phyloP scores from a whole-genome alignment of 2,329 filamentous ascomycete genomes.

The Talaromyces sp. region DNA sequence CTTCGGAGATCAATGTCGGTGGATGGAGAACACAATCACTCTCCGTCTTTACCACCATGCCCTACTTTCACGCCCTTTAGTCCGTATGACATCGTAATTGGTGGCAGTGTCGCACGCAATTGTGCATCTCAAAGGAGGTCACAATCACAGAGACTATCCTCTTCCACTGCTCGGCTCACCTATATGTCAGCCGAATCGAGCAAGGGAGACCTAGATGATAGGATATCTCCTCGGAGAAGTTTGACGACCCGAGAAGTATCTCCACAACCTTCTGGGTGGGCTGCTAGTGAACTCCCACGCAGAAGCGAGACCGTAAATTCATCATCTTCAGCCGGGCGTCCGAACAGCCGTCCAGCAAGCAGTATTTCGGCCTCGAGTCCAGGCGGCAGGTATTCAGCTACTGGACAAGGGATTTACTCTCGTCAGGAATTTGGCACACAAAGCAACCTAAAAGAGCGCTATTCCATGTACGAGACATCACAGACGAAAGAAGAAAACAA shows the following conservation, averaged over 20 bases:
- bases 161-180: constrained; percentile 22
- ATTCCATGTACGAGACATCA: constrained; percentile 12
- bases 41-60: constrained; percentile 28
- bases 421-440: constrained; percentile 11
- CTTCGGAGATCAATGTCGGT: constrained; percentile 20
- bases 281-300: constrained; percentile 19
- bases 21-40: constrained; percentile 23
- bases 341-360: constrained; percentile 7
- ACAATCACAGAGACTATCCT: constrained; percentile 14
- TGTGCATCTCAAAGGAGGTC: constrained; percentile 20
- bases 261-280: constrained; percentile 20
- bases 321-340: constrained; percentile 6
- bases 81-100: constrained; percentile 32
- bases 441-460: constrained; percentile 7
- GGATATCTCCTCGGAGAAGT: constrained; percentile 27
- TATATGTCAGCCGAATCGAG: constrained; percentile 19
- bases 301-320: constrained; percentile 27
- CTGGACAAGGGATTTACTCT: constrained; percentile 11
- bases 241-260: constrained; percentile 27
- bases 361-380: constrained; percentile 5
- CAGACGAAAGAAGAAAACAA: constrained; percentile 4
- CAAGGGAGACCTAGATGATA: constrained; percentile 18
- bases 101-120: constrained; percentile 23
- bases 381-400: constrained; percentile 1
- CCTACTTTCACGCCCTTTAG: constrained; percentile 32